phyloP scores from a whole-genome alignment of 768 basidiomycete genomes.

The Suillus subluteus region DNA sequence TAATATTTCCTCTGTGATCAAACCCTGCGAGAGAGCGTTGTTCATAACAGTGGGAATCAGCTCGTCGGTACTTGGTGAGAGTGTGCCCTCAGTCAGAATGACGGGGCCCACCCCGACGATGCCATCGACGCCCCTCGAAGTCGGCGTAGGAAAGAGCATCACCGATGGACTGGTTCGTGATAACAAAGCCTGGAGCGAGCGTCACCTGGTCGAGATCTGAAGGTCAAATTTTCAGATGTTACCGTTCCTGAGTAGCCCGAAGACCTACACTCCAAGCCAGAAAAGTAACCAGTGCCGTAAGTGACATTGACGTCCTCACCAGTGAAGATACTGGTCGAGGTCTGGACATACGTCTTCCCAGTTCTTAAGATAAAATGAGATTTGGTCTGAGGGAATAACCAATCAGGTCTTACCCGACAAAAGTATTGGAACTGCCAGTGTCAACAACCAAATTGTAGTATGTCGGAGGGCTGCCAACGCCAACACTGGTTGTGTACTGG shows the following conservation, averaged over 20 bases:
- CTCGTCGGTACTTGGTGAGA: constrained; percentile 11
- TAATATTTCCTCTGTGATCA: constrained; percentile 18
- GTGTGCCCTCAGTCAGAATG: constrained; percentile 16
- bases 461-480: constrained; percentile 22
- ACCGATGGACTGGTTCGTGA: constrained; percentile 27
- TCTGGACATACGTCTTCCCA: constrained; percentile 16
- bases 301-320: constrained; percentile 15
- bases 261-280: constrained; percentile 38
- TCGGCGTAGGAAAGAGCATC: constrained; percentile 13
- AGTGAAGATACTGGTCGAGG: constrained; percentile 19
- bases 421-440: constrained; percentile 30
- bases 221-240: not conserved
- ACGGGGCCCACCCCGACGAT: constrained; percentile 22
- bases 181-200: constrained; percentile 19
- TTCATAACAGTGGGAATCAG: constrained; percentile 23
- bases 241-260: not conserved
- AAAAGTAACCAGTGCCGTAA: constrained; percentile 13
- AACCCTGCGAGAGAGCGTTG: constrained; percentile 21
- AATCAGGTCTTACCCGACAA: constrained; percentile 19
- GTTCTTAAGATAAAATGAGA: constrained; percentile 13
- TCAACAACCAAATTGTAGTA: constrained; percentile 25
- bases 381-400: not conserved
- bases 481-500: constrained; percentile 20
- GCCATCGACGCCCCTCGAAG: constrained; percentile 25
- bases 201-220: constrained; percentile 23